Base-by-base conservation (phyloP, 2,329 filamentous ascomycete genomes). In the Aspergillus sp. region DNA sequence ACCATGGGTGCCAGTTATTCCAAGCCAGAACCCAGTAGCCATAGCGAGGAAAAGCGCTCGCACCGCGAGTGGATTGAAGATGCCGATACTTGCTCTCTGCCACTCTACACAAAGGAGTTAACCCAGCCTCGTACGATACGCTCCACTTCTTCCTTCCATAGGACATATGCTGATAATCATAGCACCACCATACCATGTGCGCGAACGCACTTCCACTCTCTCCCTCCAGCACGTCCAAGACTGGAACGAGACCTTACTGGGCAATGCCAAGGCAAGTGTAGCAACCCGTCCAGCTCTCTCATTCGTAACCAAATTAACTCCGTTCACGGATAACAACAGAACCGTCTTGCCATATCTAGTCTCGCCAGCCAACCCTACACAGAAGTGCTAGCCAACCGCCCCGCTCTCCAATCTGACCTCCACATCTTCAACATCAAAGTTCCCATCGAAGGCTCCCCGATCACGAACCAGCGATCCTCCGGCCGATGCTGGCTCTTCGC, bases 401-500 rank as follows among this genome's bases (percentile, higher is more conserved):
- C 85, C 0, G 81, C 88, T 28, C 79, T 85, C 57, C 85, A 91
- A 61, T 78, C 84, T 43, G 89, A 95, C 72, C 89, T 87, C 57
- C 92, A 96, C 58, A 84, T 90, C 63, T 96, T 92, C 86, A 96
- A 93, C 72, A 78, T 92, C 74, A 87, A 87, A 74, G 92, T 96
- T 62, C 90, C 91, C 0, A 83, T 91, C 57, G 92, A 96, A 75
- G 92, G 92, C 52, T 84, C 82, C 0, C 92, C 92, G 0, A 89
- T 96, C 63, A 96, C 92, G 0, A 93, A 96, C 74, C 92, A 97
- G 79, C 84, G 89, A 36, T 85, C 85, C 7, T 92, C 89, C 2
- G 92, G 92, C 7, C 84, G 92, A 65, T 97, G 92, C 81, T 97
- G 92, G 92, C 85, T 96, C 64, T 97, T 97, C 69, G 92, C 92